phyloP scores from a whole-genome alignment of 2,329 filamentous ascomycete genomes.

The Scopulariopsis brevicaulis region DNA sequence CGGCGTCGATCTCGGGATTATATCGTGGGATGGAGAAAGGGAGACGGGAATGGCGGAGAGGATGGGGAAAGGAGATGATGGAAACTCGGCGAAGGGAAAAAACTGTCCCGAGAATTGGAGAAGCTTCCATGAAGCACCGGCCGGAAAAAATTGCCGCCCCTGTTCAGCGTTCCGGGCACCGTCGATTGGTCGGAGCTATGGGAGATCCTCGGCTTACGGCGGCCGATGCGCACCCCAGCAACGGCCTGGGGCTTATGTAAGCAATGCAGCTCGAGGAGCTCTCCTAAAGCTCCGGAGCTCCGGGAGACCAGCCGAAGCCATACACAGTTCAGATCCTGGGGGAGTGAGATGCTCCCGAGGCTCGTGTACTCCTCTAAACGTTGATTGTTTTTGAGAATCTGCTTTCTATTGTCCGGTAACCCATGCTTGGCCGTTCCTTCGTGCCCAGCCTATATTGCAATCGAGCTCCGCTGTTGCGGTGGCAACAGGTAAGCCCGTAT shows the following conservation, averaged over 20 bases:
- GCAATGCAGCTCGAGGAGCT: background rate
- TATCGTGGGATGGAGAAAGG: background rate
- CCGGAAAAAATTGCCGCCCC: constrained; percentile 3
- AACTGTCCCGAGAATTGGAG: constrained; percentile 8
- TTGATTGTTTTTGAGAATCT: too few species aligned
- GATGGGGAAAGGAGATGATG: constrained; percentile 8
- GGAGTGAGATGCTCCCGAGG: too few species aligned
- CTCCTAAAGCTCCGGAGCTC: too few species aligned
- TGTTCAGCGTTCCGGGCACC: background rate
- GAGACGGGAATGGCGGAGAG: constrained; percentile 5
- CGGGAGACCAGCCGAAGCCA: too few species aligned
- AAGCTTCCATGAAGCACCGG: constrained; percentile 9
- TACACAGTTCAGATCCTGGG: too few species aligned
- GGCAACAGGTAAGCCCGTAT: too few species aligned
- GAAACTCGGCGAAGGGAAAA: constrained; percentile 7
- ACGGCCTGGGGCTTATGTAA: background rate
- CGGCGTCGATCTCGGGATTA: background rate
- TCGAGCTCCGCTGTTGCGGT: too few species aligned
- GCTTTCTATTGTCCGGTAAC: too few species aligned
- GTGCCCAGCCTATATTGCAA: too few species aligned
- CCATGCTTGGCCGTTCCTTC: too few species aligned
- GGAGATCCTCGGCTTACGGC: constrained; percentile 4
- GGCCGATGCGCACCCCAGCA: background rate
- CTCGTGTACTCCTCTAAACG: too few species aligned
- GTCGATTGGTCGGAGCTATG: constrained; percentile 1